Base-by-base conservation (phyloP, 2,329 filamentous ascomycete species). In the Neonectria ditissima region DNA sequence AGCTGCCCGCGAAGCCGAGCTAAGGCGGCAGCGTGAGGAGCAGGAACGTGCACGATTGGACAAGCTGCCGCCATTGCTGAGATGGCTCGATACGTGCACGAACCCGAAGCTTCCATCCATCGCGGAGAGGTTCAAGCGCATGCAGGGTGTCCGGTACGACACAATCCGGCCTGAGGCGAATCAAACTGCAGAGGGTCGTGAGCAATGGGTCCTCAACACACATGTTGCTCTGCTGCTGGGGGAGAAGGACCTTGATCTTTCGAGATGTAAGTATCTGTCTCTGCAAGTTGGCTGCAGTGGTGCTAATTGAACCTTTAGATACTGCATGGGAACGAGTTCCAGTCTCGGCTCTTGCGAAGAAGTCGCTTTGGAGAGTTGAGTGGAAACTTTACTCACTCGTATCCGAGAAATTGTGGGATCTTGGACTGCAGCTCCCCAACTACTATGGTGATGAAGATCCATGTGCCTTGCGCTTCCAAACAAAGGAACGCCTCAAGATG, bases 191-290 rank as follows among this genome's bases (percentile, higher is more conserved):
- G 84, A 83, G 50, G 88, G 87, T n/a, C 83, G 87, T 53, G 88
- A 90, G 69, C 87, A 88, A 68, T 91, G 89, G 88, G 77, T 91
- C 59, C 82, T 91, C 53, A 91, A 90, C 70, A 87, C 85, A 3
- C 86, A 90, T 60, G 87, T 86, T 53, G 88, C 89, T 9, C 78
- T 91, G 14, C 81, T 91, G 9, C 79, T 91, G 2, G 89, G 89
- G 14, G 87, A 90, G 71, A 90, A 89, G 71, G 89, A 91, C 68
- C 77, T 89, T 20, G 79, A 81, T 14, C 80, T 91, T 3, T 85
- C 86, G 14, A 81, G 83, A 80, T 90, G 87, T 89, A 79, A 79
- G 86, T 80, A 51, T 6, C 26, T 20, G 32, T 43, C n/a, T n/a
- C 20, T n/a, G 5, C n/a, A 24, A n/a, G 5, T 39, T 5, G 8